These are phyloP conservation scores for Condylostoma magnum DNA, from an alignment of 169 alveolate genomes.

Conservation along the genomic window DNA sequence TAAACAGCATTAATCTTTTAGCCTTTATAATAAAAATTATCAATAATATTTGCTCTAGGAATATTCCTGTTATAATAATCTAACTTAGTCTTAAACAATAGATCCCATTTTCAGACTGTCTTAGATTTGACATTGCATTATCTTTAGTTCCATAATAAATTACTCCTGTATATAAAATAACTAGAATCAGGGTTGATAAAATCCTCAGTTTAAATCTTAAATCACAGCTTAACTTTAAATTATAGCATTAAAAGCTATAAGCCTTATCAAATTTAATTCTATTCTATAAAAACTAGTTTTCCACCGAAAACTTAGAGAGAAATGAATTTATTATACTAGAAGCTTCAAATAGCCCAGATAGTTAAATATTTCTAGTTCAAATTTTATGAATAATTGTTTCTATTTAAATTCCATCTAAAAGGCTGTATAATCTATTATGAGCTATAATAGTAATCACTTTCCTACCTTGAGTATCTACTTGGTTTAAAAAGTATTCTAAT, in stretches of 20 bases:
- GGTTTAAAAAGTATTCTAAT: conserved; percentile 40
- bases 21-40: conserved; percentile 32
- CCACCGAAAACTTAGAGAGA: conserved; percentile 23
- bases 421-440: conserved; percentile 37
- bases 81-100: conserved; percentile 36
- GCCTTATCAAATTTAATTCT: conserved; percentile 38
- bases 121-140: conserved; percentile 36
- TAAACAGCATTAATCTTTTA: conserved; percentile 31
- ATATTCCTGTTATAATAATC: conserved; percentile 35
- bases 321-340: conserved; percentile 41
- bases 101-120: conserved; percentile 25
- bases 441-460: conserved; percentile 44
- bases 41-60: conserved; percentile 30
- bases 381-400: conserved; percentile 48
- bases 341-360: conserved; percentile 40
- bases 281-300: conserved; percentile 33
- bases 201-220: conserved; percentile 42
- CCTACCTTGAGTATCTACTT: conserved; percentile 45
- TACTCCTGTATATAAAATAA: conserved; percentile 33
- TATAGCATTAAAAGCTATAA: conserved; percentile 47
- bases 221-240: conserved; percentile 38
- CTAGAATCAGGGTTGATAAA: conserved; percentile 28
- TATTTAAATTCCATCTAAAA: conserved; percentile 50
- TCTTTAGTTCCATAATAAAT: conserved; percentile 38
- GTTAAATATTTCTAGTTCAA: conserved; percentile 46